Percentiles rank a stretch among this genome's conserved stretches.
phyloP scores from a whole-genome alignment of 2,329 filamentous ascomycete genomes.

The Westerdykella ornata region DNA sequence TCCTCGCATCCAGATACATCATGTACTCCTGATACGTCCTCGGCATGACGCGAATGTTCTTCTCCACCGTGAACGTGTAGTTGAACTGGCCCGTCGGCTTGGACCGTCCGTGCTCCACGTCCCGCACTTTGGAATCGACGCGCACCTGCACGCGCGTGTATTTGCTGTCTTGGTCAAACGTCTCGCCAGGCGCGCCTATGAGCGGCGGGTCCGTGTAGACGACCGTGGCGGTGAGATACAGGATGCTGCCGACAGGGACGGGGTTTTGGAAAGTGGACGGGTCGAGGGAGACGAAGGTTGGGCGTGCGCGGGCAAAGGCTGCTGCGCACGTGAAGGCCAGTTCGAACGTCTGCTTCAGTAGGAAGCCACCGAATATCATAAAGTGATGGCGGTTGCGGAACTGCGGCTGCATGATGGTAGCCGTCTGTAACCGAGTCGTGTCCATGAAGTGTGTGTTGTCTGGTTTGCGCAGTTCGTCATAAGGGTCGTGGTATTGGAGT shows the following conservation, averaged over 20 bases:
- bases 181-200: conserved; percentile 36
- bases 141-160: conserved; percentile 62
- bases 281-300: conserved; percentile 65
- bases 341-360: conserved; percentile 69
- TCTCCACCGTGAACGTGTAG: conserved; percentile 63
- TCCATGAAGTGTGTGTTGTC: conserved; percentile 57
- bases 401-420: conserved; percentile 70
- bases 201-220: conserved; percentile 62
- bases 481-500: conserved; percentile 54
- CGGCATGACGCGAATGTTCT: conserved; percentile 60
- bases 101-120: conserved; percentile 62
- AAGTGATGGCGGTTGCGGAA: conserved; percentile 64
- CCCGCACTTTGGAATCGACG: conserved; percentile 64
- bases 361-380: conserved; percentile 72
- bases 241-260: conserved; percentile 65
- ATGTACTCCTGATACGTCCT: conserved; percentile 58
- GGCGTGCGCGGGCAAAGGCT: conserved; percentile 61
- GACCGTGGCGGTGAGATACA: conserved; percentile 66
- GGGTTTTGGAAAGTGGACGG: conserved; percentile 69
- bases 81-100: conserved; percentile 69
- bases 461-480: conserved; percentile 49
- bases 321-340: conserved; percentile 69
- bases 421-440: conserved; percentile 56
- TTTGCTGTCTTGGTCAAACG: conserved; percentile 27
- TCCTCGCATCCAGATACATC: conserved; percentile 57